Evolutionary conservation across 306 rosid species (phyloP), one percentile per base, ranked within the genome.

Genomic region (Fagus crenata): DNA sequence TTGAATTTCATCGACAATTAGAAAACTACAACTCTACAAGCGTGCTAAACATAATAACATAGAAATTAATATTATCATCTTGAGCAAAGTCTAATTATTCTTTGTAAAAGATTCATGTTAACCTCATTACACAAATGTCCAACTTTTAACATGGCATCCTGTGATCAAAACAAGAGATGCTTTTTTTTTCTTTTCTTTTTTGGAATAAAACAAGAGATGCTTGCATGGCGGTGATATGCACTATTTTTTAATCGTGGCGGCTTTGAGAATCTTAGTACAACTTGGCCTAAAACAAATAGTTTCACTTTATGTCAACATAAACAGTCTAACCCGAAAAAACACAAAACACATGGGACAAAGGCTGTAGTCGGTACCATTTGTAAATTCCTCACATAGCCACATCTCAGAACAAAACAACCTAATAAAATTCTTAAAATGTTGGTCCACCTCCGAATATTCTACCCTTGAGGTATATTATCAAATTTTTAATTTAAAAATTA

Each of bases 391-490:
- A 40, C 31, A 46, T 36, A 56, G 32, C 56, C 13, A 28, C n/a
- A 36, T 65, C 7, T 9, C 7, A 33, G 55, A 78, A 75, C 76
- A 76, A 78, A 79, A 77, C 49, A 40, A 68, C 22, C 72, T 28
- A 55, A 64, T 49, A 42, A 49, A 31, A 49, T 28, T 32, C 43
- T 8, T 65, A 80, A 75, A 46, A 56, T n/a, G 51, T 35, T 71
- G 84, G 85, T 75, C 82, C 83, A 60, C 71, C 49, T 32, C 55
- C 78, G 89, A 82, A 91, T 85, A 89, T 90, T 81, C 90, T 79
- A 79, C 53, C 69, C 55, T 51, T 11, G 35, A 72, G 78, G 80
- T 75, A 79, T 61, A 71, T 77, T 69, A 2, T 74, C 64, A 60
- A 54, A 9, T 43, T 4, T 28, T 49, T 5, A 69, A 70, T 40